Base-by-base conservation (phyloP, 1,139 yeast genomes). In the Meyerozyma elateridarum region DNA sequence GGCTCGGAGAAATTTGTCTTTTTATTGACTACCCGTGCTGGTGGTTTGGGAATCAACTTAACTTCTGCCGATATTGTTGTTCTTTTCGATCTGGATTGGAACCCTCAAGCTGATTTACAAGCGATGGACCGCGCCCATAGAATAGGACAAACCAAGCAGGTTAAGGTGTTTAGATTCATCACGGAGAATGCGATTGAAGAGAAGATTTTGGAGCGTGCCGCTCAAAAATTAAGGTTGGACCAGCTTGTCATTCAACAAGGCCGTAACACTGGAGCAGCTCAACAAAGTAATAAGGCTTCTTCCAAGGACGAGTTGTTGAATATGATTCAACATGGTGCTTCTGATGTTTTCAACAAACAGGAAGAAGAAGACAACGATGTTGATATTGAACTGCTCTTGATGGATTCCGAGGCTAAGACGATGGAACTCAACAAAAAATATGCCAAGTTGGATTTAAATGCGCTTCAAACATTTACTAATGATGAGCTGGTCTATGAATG, bases 81-180 rank as follows among this genome's bases (percentile, higher is more conserved):
- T 1, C 56, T 83, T 27, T 83, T 69, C 51, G 93, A 83, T 56
- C 79, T 87, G 1, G 93, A 83, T 55, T 83, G 93, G 93, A 83
- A 83, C 45, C 93, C 93, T 2, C 93, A 83, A 51, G 91, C 91
- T 3, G 93, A 83, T 64, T 68, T 83, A 42, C 93, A 83, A 55
- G 91, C 91, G 0, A 83, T 83, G 93, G 93, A 83, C 51, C 72
- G 93, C 61, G 91, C 93, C 1, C 93, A 83, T 55, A 73, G 93
- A 70, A 83, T 83, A 52, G 93, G 93, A 5, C 93, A 83, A 54
- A 82, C 82, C 18, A 83, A 82, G 43, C 93, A 83, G 52, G 93
- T 83, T 22, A 74, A 76, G 46, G 91, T 83, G 6, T 83, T 76
- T 50, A 63, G 93, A 52, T 76, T 83, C 48, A 76, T 83, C 32